Evolutionary conservation across 768 basidiomycete species (phyloP), one percentile per base, ranked within the genome.

Genomic region (Tylopilus plumbeoviolaceoides): DNA sequence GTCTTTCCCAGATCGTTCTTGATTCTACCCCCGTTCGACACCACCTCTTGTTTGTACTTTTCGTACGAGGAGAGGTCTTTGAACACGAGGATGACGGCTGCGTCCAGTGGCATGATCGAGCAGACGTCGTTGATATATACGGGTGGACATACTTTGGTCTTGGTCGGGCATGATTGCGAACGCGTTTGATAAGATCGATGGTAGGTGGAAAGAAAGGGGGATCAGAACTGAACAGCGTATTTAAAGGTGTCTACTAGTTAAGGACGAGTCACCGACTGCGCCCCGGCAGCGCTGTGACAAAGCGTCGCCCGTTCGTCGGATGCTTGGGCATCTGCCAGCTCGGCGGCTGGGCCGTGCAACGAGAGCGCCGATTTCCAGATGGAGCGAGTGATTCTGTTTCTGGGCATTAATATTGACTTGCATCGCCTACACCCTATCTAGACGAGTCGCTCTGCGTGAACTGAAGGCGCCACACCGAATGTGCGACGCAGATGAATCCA

Each of bases 71-170:
- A 0, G 6, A 21, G 2, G 7, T 47, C 3, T 0, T 44, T 28
- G 38, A 66, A 62, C 18, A 17, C 53, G 35, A 64, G 2, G 5
- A 35, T 64, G 47, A 51, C 50, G 1, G 12, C 64, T 66, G 7
- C 23, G 11, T 5, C 11, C 14, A 25, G 5, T 20, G 1, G 48
- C 30, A 7, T 38, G 30, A 38, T 35, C 17, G 30, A 38, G 15
- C 9, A 8, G 38, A 18, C n/a, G n/a, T 6, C 11, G 5, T 41
- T 15, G 25, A 14, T 5, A 28, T 1, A 30, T 7, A 30, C 30
- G 30, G 7, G 17, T 7, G 41, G 12, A 58, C 63, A 17, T 46
- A 65, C 63, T 53, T 47, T 60, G 33, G 14, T 3, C 12, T 30
- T 30, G 10, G 2, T 47, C 46, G 4, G 63, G 35, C 63, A 66